A percentile compares a stretch with the other conserved stretches of the same genome.
Evolutionary conservation across 371 early-diverging fungal species (phyloP).

Genomic region (Mucor indicus): DNA sequence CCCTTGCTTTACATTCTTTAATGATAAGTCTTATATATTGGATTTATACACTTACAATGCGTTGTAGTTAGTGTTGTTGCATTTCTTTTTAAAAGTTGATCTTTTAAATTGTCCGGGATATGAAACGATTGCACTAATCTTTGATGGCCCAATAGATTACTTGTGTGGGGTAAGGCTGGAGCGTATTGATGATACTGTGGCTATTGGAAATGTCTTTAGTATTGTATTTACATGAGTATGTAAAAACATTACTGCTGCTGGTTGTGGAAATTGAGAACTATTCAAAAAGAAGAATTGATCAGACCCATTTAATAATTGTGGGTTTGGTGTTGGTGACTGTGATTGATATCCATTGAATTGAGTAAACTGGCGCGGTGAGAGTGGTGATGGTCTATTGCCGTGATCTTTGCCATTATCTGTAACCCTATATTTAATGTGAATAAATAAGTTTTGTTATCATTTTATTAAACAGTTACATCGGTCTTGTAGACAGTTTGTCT

Average conservation of each 20-base stretch:
- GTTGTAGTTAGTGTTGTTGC: slow-evolving; percentile 39
- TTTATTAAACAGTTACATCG: too few relatives aligned
- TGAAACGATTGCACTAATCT: slow-evolving; percentile 77
- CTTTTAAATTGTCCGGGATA: slow-evolving; percentile 78
- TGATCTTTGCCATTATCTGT: background rate
- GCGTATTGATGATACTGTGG: slow-evolving; percentile 78
- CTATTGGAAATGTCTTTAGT: slow-evolving; percentile 33
- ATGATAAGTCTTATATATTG: too few relatives aligned
- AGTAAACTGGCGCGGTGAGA: too few relatives aligned
- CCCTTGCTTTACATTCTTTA: too few relatives aligned
- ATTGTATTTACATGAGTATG: too few relatives aligned
- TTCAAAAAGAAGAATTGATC: slow-evolving; percentile 38
- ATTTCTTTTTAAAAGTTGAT: slow-evolving; percentile 69
- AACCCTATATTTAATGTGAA: background rate
- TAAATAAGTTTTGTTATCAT: too few relatives aligned
- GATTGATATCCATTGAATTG: too few relatives aligned
- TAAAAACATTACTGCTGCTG: background rate
- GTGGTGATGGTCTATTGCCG: too few relatives aligned
- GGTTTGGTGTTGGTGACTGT: too few relatives aligned
- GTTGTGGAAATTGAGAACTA: background rate
- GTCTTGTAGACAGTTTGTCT: background rate
- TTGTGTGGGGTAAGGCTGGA: slow-evolving; percentile 67
- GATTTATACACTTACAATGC: too few relatives aligned
- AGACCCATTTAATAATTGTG: too few relatives aligned
- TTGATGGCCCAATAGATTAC: slow-evolving; percentile 72